A percentile compares a stretch with the other conserved stretches of the same genome.
Conservation (phyloP, 2,329 filamentous ascomycete species). For the Xylaria digitata region DNA sequence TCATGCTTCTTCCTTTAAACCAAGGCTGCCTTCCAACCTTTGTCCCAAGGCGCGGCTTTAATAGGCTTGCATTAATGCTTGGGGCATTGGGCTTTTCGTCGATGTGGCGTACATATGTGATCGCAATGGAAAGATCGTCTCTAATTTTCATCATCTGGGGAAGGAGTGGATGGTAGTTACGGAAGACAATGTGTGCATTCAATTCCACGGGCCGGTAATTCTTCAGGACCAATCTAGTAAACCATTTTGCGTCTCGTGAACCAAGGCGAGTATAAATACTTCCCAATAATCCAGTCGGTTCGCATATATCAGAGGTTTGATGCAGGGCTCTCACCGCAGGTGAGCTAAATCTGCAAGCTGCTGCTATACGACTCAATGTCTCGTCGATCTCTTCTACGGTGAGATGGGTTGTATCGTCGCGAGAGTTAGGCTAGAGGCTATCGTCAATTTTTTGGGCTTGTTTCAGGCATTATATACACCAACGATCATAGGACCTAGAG, state of each 20-base stretch:
- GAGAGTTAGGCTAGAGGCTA: slow-evolving; percentile 58
- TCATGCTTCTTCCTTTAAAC: slow-evolving; percentile 75
- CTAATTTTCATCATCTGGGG: slow-evolving; percentile 77
- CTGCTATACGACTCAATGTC: slow-evolving; percentile 73
- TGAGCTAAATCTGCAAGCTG: slow-evolving; percentile 76
- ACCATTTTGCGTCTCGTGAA: slow-evolving; percentile 84
- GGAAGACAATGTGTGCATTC: slow-evolving; percentile 66
- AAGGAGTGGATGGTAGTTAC: slow-evolving; percentile 74
- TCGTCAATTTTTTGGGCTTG: not conserved
- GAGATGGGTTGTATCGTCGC: slow-evolving; percentile 56
- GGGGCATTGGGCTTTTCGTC: slow-evolving; percentile 40
- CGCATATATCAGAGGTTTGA: slow-evolving; percentile 43
- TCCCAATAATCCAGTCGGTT: slow-evolving; percentile 61
- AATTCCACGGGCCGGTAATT: slow-evolving; percentile 75
- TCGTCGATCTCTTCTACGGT: slow-evolving; percentile 79
- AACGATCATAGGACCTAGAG: not conserved
- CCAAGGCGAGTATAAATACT: slow-evolving; percentile 69
- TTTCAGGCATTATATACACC: not conserved
- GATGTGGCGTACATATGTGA: slow-evolving; percentile 62
- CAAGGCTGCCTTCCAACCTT: slow-evolving; percentile 74
- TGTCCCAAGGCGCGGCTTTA: slow-evolving; percentile 67
- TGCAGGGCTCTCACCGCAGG: slow-evolving; percentile 63
- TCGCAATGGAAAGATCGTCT: slow-evolving; percentile 72
- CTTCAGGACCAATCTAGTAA: slow-evolving; percentile 83
- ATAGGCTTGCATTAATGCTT: slow-evolving; percentile 42